Evolutionary conservation across 1,139 yeast species (phyloP).

Genomic region (Blastobotrys persicus): DNA sequence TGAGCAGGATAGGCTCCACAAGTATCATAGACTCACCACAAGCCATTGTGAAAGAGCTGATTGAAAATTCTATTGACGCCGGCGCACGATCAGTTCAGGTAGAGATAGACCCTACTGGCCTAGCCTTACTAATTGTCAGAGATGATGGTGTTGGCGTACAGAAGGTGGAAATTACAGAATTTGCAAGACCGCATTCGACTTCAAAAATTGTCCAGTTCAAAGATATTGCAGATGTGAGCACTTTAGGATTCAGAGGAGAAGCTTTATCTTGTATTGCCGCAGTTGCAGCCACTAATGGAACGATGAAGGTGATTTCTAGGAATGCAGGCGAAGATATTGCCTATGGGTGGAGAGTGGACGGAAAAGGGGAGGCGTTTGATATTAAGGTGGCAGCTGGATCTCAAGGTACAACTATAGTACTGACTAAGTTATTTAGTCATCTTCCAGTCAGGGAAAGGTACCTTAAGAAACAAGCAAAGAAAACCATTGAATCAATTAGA

Average conservation of each 20-base stretch:
- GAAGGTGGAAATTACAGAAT: conserved; percentile 38
- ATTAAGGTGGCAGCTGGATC: conserved; percentile 26
- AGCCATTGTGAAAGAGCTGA: conserved; percentile 54
- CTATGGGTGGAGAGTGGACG: conserved; percentile 39
- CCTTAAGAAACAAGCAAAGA: conserved; percentile 30
- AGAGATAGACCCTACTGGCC: conserved; percentile 52
- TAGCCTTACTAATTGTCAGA: conserved; percentile 47
- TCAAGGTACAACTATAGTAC: conserved; percentile 41
- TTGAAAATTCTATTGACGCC: conserved; percentile 69
- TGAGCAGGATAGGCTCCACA: conserved; percentile 7
- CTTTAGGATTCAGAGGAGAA: conserved; percentile 27
- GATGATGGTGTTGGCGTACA: conserved; percentile 68
- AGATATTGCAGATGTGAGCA: conserved; percentile 44
- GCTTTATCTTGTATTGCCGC: neutral
- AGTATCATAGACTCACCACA: conserved; percentile 32
- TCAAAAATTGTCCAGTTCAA: conserved; percentile 50
- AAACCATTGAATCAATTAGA: conserved; percentile 32
- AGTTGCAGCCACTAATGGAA: neutral
- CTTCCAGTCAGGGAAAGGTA: conserved; percentile 41
- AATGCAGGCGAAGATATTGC: conserved; percentile 45
- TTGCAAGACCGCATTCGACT: conserved; percentile 54
- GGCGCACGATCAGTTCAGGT: conserved; percentile 50
- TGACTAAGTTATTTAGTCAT: conserved; percentile 36
- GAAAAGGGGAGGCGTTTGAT: conserved; percentile 33
- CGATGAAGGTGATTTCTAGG: conserved; percentile 1